phyloP scores from a whole-genome alignment of 192 early-diverging fungal genomes.

The Entomortierella parvispora region DNA sequence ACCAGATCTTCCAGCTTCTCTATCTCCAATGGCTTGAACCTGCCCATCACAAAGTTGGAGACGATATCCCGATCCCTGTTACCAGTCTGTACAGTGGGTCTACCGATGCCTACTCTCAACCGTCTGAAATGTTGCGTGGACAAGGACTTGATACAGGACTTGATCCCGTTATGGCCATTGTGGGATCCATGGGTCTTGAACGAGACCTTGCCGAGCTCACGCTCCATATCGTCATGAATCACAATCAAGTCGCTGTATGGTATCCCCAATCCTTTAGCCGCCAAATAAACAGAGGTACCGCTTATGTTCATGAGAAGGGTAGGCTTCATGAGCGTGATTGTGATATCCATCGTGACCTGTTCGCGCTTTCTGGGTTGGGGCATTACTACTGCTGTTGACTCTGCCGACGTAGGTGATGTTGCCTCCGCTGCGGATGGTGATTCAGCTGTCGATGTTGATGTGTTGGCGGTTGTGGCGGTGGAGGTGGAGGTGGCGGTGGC shows the following conservation, averaged over 20 bases:
- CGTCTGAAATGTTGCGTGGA: constrained; percentile 63
- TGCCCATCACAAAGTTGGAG: constrained; percentile 65
- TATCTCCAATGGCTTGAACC: constrained; percentile 61
- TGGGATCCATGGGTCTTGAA: constrained; percentile 71
- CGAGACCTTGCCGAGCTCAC: constrained; percentile 68
- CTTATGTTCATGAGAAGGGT: constrained; percentile 28
- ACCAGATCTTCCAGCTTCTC: constrained; percentile 56
- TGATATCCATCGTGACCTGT: constrained; percentile 36
- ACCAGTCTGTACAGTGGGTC: constrained; percentile 49
- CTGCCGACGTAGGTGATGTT: background rate
- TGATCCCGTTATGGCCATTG: constrained; percentile 81
- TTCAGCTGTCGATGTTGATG: background rate
- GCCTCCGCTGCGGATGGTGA: background rate
- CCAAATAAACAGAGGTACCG: background rate
- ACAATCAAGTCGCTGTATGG: constrained; percentile 60
- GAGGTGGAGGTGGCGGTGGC: background rate
- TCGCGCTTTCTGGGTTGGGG: background rate
- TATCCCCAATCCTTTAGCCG: constrained; percentile 61
- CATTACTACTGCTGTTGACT: background rate
- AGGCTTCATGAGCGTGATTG: constrained; percentile 71
- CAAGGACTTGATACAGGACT: constrained; percentile 67
- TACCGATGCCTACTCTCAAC: constrained; percentile 75
- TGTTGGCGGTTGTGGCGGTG: background rate
- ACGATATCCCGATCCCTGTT: constrained; percentile 56
- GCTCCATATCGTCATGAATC: constrained; percentile 80